Percentiles rank a stretch among this genome's conserved stretches.
Evolutionary conservation across 345 rosid genomes (phyloP).

Genomic region (Trapa incisa): DNA sequence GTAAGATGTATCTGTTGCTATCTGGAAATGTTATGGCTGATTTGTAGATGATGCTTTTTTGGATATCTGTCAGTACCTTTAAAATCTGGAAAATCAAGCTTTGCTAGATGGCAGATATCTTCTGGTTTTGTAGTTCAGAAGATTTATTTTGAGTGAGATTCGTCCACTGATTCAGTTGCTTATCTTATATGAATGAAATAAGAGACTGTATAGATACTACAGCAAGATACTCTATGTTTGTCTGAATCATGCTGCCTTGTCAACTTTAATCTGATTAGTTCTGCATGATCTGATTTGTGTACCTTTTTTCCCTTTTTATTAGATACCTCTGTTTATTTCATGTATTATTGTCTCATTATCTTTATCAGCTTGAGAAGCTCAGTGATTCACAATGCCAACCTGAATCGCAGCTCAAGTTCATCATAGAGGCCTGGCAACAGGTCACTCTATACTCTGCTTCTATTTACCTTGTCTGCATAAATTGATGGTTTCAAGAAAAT

Average conservation of each 20-base stretch:
- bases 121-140: too few species aligned
- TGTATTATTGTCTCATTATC: conserved; percentile 4
- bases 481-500: neutral
- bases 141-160: too few species aligned
- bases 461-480: neutral
- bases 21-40: neutral
- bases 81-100: too few species aligned
- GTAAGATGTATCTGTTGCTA: neutral
- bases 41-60: neutral
- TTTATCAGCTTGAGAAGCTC: conserved; percentile 74
- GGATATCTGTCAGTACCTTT: too few species aligned
- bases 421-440: conserved; percentile 98
- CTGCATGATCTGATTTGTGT: conserved; percentile 2
- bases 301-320: too few species aligned
- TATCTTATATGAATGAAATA: too few species aligned
- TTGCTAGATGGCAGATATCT: too few species aligned
- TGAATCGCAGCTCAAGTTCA: conserved; percentile 89
- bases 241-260: neutral
- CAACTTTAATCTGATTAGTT: neutral
- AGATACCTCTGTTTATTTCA: neutral
- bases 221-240: neutral
- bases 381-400: conserved; percentile 78
- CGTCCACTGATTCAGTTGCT: too few species aligned
- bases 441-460: conserved; percentile 20
- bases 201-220: neutral